Percentiles rank a stretch among this genome's conserved stretches.
These are phyloP conservation scores for Areca catechu DNA, from an alignment of 176 grass and related monocot genomes.

Conservation along the genomic window DNA sequence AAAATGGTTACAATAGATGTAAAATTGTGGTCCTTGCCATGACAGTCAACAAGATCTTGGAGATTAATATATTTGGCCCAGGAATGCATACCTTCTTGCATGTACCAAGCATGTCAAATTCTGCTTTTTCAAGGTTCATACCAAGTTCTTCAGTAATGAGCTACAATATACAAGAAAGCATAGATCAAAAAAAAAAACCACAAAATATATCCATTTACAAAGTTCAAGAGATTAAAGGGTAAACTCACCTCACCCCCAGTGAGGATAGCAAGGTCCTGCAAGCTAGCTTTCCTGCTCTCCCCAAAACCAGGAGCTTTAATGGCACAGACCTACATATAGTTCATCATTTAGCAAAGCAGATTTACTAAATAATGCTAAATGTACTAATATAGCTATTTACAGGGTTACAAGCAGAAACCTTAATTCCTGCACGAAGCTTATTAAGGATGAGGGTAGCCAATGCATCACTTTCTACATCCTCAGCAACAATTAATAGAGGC, in stretches of 20 bases:
- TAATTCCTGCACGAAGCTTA: conserved; percentile 55
- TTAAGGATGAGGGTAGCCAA: conserved; percentile 69
- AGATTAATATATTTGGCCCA: neutral
- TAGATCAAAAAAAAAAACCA: neutral
- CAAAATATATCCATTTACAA: neutral
- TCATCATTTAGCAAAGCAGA: no score
- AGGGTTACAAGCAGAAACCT: conserved; percentile 1
- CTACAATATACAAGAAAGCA: neutral
- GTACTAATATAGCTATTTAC: no score
- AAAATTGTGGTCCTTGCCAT: no score
- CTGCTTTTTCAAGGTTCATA: conserved; percentile 51
- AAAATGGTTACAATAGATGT: no score
- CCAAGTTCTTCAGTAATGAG: conserved; percentile 55
- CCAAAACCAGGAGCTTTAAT: conserved; percentile 75
- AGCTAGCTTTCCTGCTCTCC: conserved; percentile 55
- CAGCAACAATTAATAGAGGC: conserved; percentile 50
- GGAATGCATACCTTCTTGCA: conserved; percentile 1
- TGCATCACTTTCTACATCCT: conserved; percentile 80
- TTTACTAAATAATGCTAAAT: no score
- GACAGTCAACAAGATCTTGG: no score
- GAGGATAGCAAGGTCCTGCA: conserved; percentile 65
- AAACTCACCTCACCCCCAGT: conserved; percentile 48
- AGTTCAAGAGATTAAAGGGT: neutral
- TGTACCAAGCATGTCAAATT: conserved; percentile 34
- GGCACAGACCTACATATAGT: conserved; percentile 35